These are phyloP conservation scores for Suillus subluteus DNA, from an alignment of 768 basidiomycete genomes.

Conservation along the genomic window DNA sequence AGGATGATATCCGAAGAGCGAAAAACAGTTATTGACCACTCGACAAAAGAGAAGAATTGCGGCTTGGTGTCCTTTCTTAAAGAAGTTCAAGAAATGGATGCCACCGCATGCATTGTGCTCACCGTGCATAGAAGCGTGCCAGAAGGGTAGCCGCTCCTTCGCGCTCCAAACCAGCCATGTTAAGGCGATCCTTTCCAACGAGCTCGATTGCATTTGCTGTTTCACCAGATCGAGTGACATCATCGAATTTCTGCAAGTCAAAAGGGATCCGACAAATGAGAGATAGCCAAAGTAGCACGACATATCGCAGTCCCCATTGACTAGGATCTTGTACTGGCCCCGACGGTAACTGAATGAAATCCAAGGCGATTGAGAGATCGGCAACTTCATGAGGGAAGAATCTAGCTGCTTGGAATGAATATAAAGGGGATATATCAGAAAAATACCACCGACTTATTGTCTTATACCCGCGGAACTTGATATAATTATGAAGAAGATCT, in stretches of 20 bases:
- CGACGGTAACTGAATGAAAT: constrained; percentile 56
- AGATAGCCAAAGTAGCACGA: constrained; percentile 90
- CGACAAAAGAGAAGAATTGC: constrained; percentile 56
- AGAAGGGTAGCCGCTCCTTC: constrained; percentile 84
- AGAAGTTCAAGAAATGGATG: constrained; percentile 5
- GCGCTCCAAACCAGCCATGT: constrained; percentile 79
- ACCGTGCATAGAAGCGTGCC: constrained; percentile 82
- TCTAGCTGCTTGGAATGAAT: constrained; percentile 60
- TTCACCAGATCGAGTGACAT: constrained; percentile 48
- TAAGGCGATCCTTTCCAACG: constrained; percentile 59
- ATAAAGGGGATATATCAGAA: constrained; percentile 12
- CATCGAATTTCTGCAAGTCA: constrained; percentile 84
- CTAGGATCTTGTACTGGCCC: constrained; percentile 43
- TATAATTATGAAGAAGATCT: constrained; percentile 72
- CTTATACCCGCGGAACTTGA: constrained; percentile 91
- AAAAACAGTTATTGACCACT: constrained; percentile 46
- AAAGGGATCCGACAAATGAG: constrained; percentile 95
- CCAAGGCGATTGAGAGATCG: constrained; percentile 76
- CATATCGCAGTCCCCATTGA: constrained; percentile 84
- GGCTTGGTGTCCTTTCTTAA: constrained; percentile 60
- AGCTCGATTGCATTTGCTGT: constrained; percentile 62
- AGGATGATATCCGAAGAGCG: constrained; percentile 48
- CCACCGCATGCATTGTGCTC: constrained; percentile 24
- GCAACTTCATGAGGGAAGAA: constrained; percentile 93
- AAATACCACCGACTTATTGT: constrained; percentile 71